phyloP scores from a whole-genome alignment of 495 filamentous ascomycete genomes.

The Daldinia childiae region DNA sequence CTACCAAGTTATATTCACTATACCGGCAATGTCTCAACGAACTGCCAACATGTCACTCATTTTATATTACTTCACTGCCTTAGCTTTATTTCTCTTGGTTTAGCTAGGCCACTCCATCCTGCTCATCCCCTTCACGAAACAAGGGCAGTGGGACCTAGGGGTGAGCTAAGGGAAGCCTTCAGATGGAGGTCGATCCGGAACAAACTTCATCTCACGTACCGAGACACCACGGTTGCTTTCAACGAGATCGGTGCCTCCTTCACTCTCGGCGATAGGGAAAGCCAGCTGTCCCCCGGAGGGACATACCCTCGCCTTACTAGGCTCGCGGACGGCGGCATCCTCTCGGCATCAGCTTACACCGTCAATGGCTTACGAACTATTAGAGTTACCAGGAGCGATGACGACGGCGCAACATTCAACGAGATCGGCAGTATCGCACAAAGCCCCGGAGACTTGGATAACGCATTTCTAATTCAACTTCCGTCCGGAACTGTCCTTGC shows the following conservation, averaged over 20 bases:
- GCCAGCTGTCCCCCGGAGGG: conserved; percentile 36
- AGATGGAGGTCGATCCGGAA: not conserved
- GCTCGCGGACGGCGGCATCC: conserved; percentile 57
- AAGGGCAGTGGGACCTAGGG: not conserved
- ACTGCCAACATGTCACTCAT: conserved; percentile 21
- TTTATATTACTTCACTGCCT: conserved; percentile 22
- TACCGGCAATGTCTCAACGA: conserved; percentile 6
- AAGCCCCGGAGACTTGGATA: conserved; percentile 63
- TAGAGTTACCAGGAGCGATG: conserved; percentile 49
- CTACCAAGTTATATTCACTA: not conserved
- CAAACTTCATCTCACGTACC: not conserved
- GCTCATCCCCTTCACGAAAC: not conserved
- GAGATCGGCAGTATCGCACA: conserved; percentile 40
- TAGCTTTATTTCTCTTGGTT: conserved; percentile 24
- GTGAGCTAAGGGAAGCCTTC: not conserved
- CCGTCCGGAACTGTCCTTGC: conserved; percentile 58
- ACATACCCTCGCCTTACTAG: conserved; percentile 60
- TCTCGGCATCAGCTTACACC: conserved; percentile 53
- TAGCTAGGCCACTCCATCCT: conserved; percentile 10
- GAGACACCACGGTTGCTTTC: conserved; percentile 22
- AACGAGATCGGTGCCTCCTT: conserved; percentile 29
- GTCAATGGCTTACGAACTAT: conserved; percentile 46
- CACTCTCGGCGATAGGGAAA: conserved; percentile 21
- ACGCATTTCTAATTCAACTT: conserved; percentile 65
- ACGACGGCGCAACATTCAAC: conserved; percentile 54